Base-by-base conservation (phyloP, 2,329 filamentous ascomycete species). In the Dactylonectria estremocensis region DNA sequence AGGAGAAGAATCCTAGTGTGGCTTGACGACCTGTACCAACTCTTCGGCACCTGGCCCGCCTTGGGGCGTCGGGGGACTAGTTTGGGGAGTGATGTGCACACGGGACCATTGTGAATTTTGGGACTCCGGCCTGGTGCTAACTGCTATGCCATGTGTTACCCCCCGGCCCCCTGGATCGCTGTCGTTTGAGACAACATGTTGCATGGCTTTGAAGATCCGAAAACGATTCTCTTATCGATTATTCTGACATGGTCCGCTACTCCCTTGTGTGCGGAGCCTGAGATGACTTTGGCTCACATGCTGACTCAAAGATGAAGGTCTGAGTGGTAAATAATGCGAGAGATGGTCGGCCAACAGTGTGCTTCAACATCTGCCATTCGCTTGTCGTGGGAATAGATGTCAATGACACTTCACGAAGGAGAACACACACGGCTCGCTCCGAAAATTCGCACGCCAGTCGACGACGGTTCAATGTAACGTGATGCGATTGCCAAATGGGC, bases 131-230 rank as follows among this genome's bases (percentile, higher is more conserved):
- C 63, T 69, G 62, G 61, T 73, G 67, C 55, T 70, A 71, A 68
- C 62, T 61, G 58, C 68, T 59, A 62, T 71, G 67, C 74, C 74
- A 71, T 76, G 71, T 74, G 68, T 57, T 64, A 72, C 69, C 66
- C 71, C 70, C 70, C 70, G 65, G 67, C 66, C 66, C 66, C 67
- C 40, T 71, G 61, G 69, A 72, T 72, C 72, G 69, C 64, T 57
- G 57, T 64, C 52, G 62, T 64, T 64, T 55, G 54, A 69, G 62
- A 49, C 10, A 66, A 64, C 43, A 37, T 64, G 54, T 64, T 61
- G 68, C 60, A 69, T 46, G 52, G 59, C 62, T 65, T 60, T 55
- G 56, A 63, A 66, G 69, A 73, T 67, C 67, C 58, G 66, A 62
- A 60, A 75, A 69, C 69, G 61, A 33, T 31, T 56, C 16, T 40